Evolutionary conservation across 306 rosid genomes (phyloP).

Genomic region (Delonix regia): DNA sequence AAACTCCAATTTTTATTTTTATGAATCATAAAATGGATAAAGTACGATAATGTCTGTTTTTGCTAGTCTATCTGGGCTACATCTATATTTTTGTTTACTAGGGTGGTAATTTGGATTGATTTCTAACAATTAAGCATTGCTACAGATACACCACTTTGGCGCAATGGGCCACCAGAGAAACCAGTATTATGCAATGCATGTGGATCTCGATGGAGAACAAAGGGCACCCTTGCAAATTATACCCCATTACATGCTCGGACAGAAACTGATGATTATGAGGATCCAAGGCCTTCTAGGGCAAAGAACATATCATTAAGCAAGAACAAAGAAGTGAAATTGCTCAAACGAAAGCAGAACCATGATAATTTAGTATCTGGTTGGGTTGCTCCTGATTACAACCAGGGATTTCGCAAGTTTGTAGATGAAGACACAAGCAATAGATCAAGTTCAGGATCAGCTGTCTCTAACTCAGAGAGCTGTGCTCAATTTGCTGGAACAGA

Average conservation of each 20-base stretch:
- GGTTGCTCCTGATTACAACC: conserved; percentile 58
- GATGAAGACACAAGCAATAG: conserved; percentile 92
- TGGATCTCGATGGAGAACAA: conserved; percentile 99
- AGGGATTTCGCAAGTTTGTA: conserved; percentile 57
- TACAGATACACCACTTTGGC: conserved; percentile 99
- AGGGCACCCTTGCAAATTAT: conserved; percentile 97
- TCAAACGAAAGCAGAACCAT: conserved; percentile 70
- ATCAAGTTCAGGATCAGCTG: conserved; percentile 96
- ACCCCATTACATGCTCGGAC: conserved; percentile 96
- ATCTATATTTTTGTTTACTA: conserved; percentile 23
- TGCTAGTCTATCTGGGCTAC: conserved; percentile 23
- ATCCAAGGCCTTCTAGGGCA: conserved; percentile 68
- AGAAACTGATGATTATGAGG: conserved; percentile 72
- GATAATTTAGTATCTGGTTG: conserved; percentile 57
- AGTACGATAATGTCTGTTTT: conserved; percentile 18
- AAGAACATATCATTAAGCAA: conserved; percentile 72
- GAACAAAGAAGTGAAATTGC: conserved; percentile 79
- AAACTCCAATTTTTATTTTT: background rate
- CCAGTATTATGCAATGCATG: conserved; percentile 98
- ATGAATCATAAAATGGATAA: conserved; percentile 9
- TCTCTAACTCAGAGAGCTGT: conserved; percentile 92
- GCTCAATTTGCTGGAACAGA: conserved; percentile 84
- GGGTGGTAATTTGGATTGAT: conserved; percentile 26
- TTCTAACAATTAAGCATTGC: conserved; percentile 51
- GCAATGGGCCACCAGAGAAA: conserved; percentile 98